Evolutionary conservation across 2,329 filamentous ascomycete species (phyloP).

Genomic region (Clathrospora elynae): DNA sequence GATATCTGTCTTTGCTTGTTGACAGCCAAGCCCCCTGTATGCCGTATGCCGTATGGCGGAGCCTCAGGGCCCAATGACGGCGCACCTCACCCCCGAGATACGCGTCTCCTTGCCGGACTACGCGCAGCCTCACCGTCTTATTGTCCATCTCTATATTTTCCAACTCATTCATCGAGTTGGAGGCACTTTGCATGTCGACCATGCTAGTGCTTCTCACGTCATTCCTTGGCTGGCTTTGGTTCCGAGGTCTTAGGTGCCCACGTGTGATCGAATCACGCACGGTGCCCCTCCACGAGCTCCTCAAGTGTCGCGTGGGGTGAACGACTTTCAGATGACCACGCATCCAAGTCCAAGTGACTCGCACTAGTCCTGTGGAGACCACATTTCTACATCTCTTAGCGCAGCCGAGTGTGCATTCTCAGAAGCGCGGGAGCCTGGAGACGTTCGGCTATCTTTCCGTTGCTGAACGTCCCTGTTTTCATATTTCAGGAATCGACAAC

Average conservation of each 20-base stretch:
- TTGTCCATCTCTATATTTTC: background rate
- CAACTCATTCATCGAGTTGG: constrained; percentile 1
- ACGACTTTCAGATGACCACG: constrained; percentile 6
- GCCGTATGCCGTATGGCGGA: constrained; percentile 11
- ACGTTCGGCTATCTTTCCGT: background rate
- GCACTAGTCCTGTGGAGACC: constrained; percentile 5
- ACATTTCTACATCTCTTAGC: background rate
- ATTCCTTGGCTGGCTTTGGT: constrained; percentile 12
- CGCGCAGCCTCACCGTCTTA: background rate
- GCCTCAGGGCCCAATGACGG: constrained; percentile 17
- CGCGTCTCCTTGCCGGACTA: constrained; percentile 12
- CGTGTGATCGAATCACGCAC: constrained; percentile 13
- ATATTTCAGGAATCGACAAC: no score
- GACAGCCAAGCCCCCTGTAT: constrained; percentile 20
- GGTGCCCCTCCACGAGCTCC: constrained; percentile 2
- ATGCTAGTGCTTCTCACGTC: constrained; percentile 11
- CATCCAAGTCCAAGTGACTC: constrained; percentile 14
- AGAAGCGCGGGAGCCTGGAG: background rate
- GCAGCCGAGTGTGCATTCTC: constrained; percentile 2
- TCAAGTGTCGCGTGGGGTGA: constrained; percentile 6
- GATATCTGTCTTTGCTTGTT: constrained; percentile 19
- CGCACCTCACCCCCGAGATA: constrained; percentile 10
- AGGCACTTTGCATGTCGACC: background rate
- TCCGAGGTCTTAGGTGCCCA: no score
- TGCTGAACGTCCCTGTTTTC: no score